Base-by-base conservation (phyloP, 495 filamentous ascomycete species). In the Aspergillus kassunensis region DNA sequence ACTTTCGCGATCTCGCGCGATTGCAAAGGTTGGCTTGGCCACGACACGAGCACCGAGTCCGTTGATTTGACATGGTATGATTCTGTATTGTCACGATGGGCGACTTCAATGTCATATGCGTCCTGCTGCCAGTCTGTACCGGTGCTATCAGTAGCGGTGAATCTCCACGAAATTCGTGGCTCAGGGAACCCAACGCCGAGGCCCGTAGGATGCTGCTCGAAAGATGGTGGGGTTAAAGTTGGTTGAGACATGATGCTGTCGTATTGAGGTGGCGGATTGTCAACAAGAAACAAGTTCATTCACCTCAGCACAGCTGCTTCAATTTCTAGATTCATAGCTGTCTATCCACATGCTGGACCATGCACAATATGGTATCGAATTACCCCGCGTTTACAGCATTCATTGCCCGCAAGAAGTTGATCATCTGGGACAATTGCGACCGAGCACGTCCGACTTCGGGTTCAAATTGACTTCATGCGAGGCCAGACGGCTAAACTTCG, bases 131-230 rank as follows among this genome's bases (percentile, higher is more conserved):
- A 44, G 4, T 30, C n/a, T 44, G 23, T n/a, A 15, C 24, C 24
- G 15, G 41, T 44, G 24, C 41, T n/a, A 27, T 30, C 24, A n/a
- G 41, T 30, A 16, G 41, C 41, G n/a, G 3, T 30, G 16, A 44
- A 44, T 19, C 25, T 16, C 24, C 41, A 44, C 13, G 41, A 44
- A n/a, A 44, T 30, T 13, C 41, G 41, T 16, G 41, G 41, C 41
- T 27, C 25, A 3, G 24, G 24, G n/a, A 3, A 30, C 3, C 24
- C 25, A 11, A 44, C 15, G 5, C 41, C 41, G 25, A 44, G 25
- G 41, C 41, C 41, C 10, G 41, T 44, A n/a, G 41, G 41, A 29
- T 44, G 41, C 9, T 44, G 41, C 25, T 44, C 41, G n/a, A 44
- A 44, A 24, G 23, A 30, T 18, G 41, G 41, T 6, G 13, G 24